Base-by-base conservation (phyloP, 495 filamentous ascomycete species). In the Usnea hakonensis region DNA sequence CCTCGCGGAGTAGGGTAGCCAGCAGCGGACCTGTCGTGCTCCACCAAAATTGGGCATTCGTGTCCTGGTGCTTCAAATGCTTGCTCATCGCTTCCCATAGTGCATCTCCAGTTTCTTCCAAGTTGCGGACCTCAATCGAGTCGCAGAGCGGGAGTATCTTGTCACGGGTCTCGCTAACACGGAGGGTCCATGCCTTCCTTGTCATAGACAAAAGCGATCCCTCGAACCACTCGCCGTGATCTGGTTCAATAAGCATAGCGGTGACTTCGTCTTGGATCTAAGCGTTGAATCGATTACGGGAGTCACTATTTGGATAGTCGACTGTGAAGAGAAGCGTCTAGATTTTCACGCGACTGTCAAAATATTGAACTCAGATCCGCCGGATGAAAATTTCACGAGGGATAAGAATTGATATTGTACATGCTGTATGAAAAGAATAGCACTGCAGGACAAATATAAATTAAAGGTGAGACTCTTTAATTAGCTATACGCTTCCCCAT, bases 1-100 rank as follows among this genome's bases (percentile, higher is more conserved):
- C 66, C 17, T 41, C 58, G 5, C 64, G 36, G 26, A 70, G 21
- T 21, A 70, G 26, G 8, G 50, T 36, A 5, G 66, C 63, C 3
- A 70, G 33, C 21, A 65, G 61, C 23, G 21, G 32, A n/a, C 66
- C 64, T 0, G 66, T 66, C n/a, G 60, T 57, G 8, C 54, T 58
- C 68, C 68, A 70, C 68, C 68, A 70, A 9, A 55, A 36, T 30
- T 44, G 56, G 11, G 44, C 44, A 17, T 48, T 28, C 23, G 17
- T 48, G 21, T 48, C 44, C 44, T 48, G 2, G 23, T 48, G 44
- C 44, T 28, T 14, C 44, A 48, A 48, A 48, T 28, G 9, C 23
- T 48, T 26, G 21, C 44, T 14, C 44, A 48, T 28, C 44, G 28
- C 23, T 28, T 14, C 6, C 44, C 44, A 48, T 48, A 48, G 3